These are phyloP conservation scores for Thinopyrum obtusiflorum DNA, from an alignment of 202 grass and related monocot species.

Conservation along the genomic window DNA sequence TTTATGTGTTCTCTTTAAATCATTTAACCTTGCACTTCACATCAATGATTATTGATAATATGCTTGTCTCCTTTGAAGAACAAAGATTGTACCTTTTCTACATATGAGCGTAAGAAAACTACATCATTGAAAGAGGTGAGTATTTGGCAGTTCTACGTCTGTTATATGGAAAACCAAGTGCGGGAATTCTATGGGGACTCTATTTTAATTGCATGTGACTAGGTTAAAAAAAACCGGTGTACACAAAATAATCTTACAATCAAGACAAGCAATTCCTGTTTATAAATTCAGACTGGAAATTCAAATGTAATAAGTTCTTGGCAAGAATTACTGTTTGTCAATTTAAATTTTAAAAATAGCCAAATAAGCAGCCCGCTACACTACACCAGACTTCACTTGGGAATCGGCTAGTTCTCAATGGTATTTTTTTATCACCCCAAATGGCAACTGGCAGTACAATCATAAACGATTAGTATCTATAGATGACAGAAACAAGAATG, in stretches of 20 bases:
- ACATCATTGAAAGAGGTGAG: slow-evolving; percentile 28
- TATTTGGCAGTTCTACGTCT: not conserved
- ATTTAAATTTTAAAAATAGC: no score
- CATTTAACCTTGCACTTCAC: not conserved
- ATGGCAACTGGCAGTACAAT: no score
- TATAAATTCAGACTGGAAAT: no score
- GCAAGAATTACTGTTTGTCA: no score
- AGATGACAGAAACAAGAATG: no score
- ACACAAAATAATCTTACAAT: not conserved
- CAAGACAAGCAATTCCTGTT: not conserved
- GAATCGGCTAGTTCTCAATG: no score
- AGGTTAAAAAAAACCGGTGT: not conserved
- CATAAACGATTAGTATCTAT: no score
- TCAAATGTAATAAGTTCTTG: no score
- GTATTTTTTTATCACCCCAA: no score
- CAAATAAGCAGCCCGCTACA: no score
- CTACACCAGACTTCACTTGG: no score
- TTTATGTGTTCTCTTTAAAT: not conserved
- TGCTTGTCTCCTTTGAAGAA: slow-evolving; percentile 19
- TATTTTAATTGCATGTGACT: no score
- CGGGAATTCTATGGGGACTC: not conserved
- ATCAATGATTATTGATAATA: not conserved
- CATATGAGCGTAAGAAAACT: slow-evolving; percentile 33
- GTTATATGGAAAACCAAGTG: not conserved
- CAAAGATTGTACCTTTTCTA: slow-evolving; percentile 40